These are phyloP conservation scores for Dendrobium huoshanense DNA, from an alignment of 106 monocot species.

Conservation along the genomic window DNA sequence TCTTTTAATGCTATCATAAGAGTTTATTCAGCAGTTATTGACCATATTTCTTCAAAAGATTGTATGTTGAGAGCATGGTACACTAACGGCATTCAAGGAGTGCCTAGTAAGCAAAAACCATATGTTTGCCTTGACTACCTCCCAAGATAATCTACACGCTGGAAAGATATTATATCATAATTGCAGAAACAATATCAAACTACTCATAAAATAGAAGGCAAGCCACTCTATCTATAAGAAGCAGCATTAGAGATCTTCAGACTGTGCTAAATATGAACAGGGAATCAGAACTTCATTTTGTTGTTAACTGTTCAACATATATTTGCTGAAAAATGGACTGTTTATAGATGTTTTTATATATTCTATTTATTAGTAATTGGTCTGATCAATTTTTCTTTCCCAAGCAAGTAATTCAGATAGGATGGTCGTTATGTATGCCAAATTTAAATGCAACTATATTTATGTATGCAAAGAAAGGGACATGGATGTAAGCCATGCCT, in stretches of 20 bases:
- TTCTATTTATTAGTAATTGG: background rate
- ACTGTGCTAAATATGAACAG: background rate
- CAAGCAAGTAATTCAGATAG: background rate
- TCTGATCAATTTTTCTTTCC: background rate
- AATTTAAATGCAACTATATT: background rate
- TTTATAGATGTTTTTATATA: background rate
- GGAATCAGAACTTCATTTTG: background rate
- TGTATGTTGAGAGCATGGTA: background rate
- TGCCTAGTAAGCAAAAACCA: background rate
- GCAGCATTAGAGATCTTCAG: background rate
- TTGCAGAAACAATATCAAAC: background rate
- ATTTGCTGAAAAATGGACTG: background rate
- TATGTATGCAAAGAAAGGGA: background rate
- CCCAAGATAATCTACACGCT: background rate
- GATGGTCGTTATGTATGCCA: background rate
- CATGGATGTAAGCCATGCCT: background rate
- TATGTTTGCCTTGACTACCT: background rate
- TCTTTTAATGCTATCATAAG: background rate
- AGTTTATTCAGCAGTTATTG: background rate
- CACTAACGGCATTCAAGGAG: background rate
- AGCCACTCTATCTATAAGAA: background rate
- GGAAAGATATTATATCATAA: background rate
- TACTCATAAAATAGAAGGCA: background rate
- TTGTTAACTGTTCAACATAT: background rate
- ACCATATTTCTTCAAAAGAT: background rate